A percentile compares a stretch with the other conserved stretches of the same genome.
phyloP scores from a whole-genome alignment of 306 rosid genomes.

The Pueraria montana region DNA sequence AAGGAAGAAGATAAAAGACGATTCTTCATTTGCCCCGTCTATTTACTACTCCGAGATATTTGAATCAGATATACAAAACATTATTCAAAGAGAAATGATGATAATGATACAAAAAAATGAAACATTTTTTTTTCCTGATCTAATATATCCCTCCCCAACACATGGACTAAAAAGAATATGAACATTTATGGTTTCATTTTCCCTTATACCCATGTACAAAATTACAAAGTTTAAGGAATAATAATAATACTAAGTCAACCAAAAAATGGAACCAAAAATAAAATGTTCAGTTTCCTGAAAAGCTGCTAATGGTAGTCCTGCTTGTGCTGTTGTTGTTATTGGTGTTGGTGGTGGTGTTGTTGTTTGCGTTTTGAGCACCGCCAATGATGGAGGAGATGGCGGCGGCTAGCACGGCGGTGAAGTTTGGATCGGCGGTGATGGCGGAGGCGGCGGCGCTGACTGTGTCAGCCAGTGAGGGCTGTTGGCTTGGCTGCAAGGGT shows the following conservation, averaged over 20 bases:
- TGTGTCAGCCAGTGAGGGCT: constrained; percentile 64
- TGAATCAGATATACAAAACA: constrained; percentile 44
- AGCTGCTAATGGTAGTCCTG: constrained; percentile 56
- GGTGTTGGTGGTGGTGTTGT: background rate
- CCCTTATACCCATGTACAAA: constrained; percentile 47
- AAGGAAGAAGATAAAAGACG: constrained; percentile 8
- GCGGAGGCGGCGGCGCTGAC: constrained; percentile 93
- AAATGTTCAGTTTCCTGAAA: constrained; percentile 67
- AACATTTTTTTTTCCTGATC: constrained; percentile 47
- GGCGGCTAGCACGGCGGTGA: constrained; percentile 92
- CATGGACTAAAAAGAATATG: constrained; percentile 63
- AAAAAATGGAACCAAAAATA: background rate
- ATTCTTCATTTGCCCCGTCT: constrained; percentile 35
- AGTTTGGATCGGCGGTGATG: constrained; percentile 86
- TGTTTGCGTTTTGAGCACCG: constrained; percentile 59
- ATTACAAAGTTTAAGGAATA: constrained; percentile 21
- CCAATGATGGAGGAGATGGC: constrained; percentile 95
- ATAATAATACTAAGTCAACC: background rate
- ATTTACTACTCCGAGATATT: constrained; percentile 50
- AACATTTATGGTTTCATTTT: constrained; percentile 65
- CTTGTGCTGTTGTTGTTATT: constrained; percentile 33
- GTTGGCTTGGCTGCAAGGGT: constrained; percentile 48
- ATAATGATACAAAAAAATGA: constrained; percentile 59
- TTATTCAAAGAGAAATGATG: constrained; percentile 57
- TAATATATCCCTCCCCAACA: constrained; percentile 53